Evolutionary conservation across 805 yeast genomes (phyloP).

Genomic region (Saturnispora quitensis): DNA sequence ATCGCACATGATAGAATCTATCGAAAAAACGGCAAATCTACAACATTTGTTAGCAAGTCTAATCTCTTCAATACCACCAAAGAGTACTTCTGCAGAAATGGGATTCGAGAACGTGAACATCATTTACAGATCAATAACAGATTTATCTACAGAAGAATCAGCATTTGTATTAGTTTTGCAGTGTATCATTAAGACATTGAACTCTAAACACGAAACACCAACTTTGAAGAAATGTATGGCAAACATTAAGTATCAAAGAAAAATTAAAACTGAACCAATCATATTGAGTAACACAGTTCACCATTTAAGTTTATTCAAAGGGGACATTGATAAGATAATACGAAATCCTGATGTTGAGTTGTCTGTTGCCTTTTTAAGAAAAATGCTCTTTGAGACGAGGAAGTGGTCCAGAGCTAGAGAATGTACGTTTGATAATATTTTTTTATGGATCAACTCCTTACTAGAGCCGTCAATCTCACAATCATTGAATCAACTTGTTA

Average conservation of each 20-base stretch:
- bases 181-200: conserved; percentile 11
- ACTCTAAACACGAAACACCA: conserved; percentile 9
- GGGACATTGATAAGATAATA: background rate
- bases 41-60: conserved; percentile 10
- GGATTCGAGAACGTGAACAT: background rate
- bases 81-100: background rate
- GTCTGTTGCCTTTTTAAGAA: conserved; percentile 7
- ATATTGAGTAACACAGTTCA: background rate
- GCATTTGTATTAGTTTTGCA: conserved; percentile 19
- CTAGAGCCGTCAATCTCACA: conserved; percentile 16
- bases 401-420: conserved; percentile 16
- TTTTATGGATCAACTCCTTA: conserved; percentile 24
- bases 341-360: conserved; percentile 7
- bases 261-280: background rate
- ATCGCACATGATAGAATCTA: background rate
- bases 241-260: background rate
- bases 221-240: background rate
- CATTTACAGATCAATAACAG: conserved; percentile 9
- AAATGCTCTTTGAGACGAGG: conserved; percentile 15
- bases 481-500: conserved; percentile 14
- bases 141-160: conserved; percentile 20
- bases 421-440: conserved; percentile 15
- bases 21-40: conserved; percentile 9
- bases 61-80: background rate
- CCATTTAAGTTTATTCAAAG: conserved; percentile 2